Base-by-base conservation (phyloP, 164 flowering plant genomes). In the Dillenia turbinata region DNA sequence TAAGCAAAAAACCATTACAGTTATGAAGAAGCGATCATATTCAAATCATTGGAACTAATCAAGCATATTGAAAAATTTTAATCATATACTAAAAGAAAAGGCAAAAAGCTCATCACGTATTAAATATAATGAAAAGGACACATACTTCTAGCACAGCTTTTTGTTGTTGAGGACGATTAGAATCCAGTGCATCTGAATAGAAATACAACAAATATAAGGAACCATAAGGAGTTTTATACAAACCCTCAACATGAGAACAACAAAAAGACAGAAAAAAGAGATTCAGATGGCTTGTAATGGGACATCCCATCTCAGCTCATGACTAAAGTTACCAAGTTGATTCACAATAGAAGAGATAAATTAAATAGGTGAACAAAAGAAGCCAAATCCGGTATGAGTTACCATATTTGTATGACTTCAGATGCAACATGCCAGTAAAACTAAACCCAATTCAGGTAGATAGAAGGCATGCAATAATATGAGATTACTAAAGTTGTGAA, bases 131-230 rank as follows among this genome's bases (percentile, higher is more conserved):
- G 17, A 59, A 50, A 68, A 86, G 60, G 83, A 83, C 90, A 57
- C 69, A 81, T 64, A 72, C 65, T 64, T 75, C 72, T 62, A 76
- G 46, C 12, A 52, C 64, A 22, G 61, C 70, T 46, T 60, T 67
- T 44, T 63, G 71, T 55, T 60, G 82, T 61, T 10, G 74, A 48
- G 65, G 49, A 58, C 56, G 45, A 62, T 45, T 15, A 24, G 69
- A 72, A 67, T 61, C 69, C 71, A 81, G 52, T 17, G 70, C 69
- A 69, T 79, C 87, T 81, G 45, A 54, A 47, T 14, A 65, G 17
- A 57, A 54, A 60, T 46, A 12, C 24, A 15, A 61, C 11, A 67
- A 49, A 58, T 47, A 62, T 43, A 3, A 15, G 47, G 19, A 47
- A 56, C 9, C 9, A 49, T 46, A 58, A 54, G 17, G 2, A 58